Conservation (phyloP, 352 stramenopile species). For the Globisporangium perplexum region DNA sequence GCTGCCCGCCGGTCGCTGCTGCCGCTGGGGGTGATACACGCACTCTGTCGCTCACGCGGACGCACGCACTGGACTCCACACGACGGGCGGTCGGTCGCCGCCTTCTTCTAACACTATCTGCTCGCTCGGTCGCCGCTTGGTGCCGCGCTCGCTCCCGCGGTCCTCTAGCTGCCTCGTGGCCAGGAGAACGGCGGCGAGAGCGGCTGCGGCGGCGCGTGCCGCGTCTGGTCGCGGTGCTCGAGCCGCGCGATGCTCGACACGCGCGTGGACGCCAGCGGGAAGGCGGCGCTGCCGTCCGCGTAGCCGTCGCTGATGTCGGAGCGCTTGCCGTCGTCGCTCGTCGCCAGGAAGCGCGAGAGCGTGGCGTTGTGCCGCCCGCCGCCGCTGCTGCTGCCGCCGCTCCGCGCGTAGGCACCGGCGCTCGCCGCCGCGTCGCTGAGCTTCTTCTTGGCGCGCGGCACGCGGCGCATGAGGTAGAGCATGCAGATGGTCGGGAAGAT, state of each 20-base stretch:
- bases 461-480: slow-evolving; percentile 83
- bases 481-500: slow-evolving; percentile 84
- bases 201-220: not conserved
- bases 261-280: slow-evolving; percentile 12
- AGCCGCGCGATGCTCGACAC: slow-evolving; percentile 14
- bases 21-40: not conserved
- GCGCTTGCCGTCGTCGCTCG: slow-evolving; percentile 15
- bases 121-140: not conserved
- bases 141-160: no score
- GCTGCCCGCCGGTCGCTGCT: not conserved
- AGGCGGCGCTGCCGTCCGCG: slow-evolving; percentile 12
- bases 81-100: not conserved
- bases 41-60: slow-evolving; percentile 1
- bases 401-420: not conserved
- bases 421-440: not conserved
- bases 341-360: slow-evolving; percentile 59
- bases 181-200: slow-evolving; percentile 15
- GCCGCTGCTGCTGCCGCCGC: slow-evolving; percentile 8
- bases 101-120: slow-evolving; percentile 2
- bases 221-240: slow-evolving; percentile 13
- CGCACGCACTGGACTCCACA: slow-evolving; percentile 9
- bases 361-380: slow-evolving; percentile 16
- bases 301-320: slow-evolving; percentile 18
- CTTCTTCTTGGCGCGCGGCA: slow-evolving; percentile 22
- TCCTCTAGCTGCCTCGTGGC: slow-evolving; percentile 2